Percentiles rank a stretch among this genome's conserved stretches.
Evolutionary conservation across 441 rosid genomes (phyloP).

Genomic region (Jatropha multifida): DNA sequence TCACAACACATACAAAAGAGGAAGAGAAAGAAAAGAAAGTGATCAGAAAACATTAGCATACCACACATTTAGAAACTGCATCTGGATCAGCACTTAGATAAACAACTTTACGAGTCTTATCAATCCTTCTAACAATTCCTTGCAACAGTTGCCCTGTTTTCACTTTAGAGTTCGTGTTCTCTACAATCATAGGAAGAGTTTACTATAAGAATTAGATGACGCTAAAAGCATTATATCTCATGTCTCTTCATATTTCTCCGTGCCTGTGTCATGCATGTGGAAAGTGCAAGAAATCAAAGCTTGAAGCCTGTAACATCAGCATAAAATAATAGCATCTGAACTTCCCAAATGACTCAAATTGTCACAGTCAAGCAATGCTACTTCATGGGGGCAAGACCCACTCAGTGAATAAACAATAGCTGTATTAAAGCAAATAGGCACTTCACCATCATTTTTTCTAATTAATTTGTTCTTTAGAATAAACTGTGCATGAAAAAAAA

Average conservation of each 20-base stretch:
- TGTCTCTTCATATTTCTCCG: background rate
- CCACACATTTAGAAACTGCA: conserved; percentile 74
- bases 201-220: background rate
- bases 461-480: no score
- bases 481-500: no score
- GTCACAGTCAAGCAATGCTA: background rate
- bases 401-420: background rate
- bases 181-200: conserved; percentile 33
- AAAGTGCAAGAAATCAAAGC: background rate
- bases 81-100: conserved; percentile 69
- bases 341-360: background rate
- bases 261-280: background rate
- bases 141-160: conserved; percentile 75
- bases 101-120: conserved; percentile 74
- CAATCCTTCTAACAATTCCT: conserved; percentile 74
- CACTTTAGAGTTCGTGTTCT: conserved; percentile 37
- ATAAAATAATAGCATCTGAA: background rate
- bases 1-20: conserved; percentile 5
- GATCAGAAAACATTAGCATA: conserved; percentile 36
- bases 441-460: no score
- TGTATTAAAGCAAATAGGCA: no score
- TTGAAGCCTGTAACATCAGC: background rate
- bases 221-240: background rate
- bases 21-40: background rate
- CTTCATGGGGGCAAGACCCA: background rate